Evolutionary conservation across 805 yeast species (phyloP).

Genomic region (Saccharomycopsis malanga): DNA sequence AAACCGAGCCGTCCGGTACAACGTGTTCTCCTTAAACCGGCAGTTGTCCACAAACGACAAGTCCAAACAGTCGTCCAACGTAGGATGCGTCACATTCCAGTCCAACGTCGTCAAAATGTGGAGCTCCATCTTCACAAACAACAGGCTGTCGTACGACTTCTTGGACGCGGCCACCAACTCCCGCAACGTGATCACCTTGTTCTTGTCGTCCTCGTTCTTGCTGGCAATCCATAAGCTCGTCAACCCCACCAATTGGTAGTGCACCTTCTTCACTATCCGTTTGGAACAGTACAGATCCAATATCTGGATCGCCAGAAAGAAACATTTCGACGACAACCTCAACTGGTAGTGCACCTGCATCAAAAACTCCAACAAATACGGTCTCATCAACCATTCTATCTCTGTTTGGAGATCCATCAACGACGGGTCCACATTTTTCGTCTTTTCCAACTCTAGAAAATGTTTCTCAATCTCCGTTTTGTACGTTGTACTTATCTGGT

Average conservation of each 20-base stretch:
- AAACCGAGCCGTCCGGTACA: slow-evolving; percentile 35
- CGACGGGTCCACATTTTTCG: slow-evolving; percentile 32
- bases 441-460: slow-evolving; percentile 2
- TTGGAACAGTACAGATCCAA: slow-evolving; percentile 35
- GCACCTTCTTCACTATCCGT: slow-evolving; percentile 29
- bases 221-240: slow-evolving; percentile 42
- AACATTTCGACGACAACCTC: slow-evolving; percentile 44
- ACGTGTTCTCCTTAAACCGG: not conserved
- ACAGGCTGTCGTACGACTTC: slow-evolving; percentile 24
- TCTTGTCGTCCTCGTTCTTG: slow-evolving; percentile 28
- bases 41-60: slow-evolving; percentile 4
- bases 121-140: slow-evolving; percentile 46
- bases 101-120: slow-evolving; percentile 54
- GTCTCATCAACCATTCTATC: slow-evolving; percentile 71
- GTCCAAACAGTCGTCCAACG: slow-evolving; percentile 19
- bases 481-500: slow-evolving; percentile 5
- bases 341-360: slow-evolving; percentile 62
- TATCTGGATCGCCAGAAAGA: slow-evolving; percentile 34
- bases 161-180: slow-evolving; percentile 46
- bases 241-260: slow-evolving; percentile 35
- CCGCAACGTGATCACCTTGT: slow-evolving; percentile 11
- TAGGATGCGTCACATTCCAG: slow-evolving; percentile 38
- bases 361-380: slow-evolving; percentile 72
- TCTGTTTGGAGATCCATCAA: slow-evolving; percentile 86
- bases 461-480: slow-evolving; percentile 9